A percentile compares a stretch with the other conserved stretches of the same genome.
phyloP scores from a whole-genome alignment of 352 stramenopile species.

The Globisporangium heterothallicum region DNA sequence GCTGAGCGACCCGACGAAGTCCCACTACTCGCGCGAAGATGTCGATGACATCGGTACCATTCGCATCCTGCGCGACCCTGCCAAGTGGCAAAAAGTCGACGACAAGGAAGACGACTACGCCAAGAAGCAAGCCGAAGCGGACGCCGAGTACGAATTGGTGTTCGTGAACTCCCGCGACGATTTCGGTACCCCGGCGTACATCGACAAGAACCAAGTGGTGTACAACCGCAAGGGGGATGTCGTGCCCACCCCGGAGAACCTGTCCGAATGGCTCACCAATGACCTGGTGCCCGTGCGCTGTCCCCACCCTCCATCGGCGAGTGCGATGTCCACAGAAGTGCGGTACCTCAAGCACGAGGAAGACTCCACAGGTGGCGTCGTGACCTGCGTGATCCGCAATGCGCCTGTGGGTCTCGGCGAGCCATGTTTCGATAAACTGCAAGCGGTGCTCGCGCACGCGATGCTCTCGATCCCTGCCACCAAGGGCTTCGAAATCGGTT shows the following conservation, averaged over 20 bases:
- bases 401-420: conserved; percentile 95
- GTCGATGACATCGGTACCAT: conserved; percentile 80
- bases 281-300: conserved; percentile 92
- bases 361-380: conserved; percentile 92
- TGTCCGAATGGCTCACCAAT: conserved; percentile 68
- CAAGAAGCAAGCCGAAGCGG: conserved; percentile 48
- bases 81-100: conserved; percentile 50
- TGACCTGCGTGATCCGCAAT: conserved; percentile 96
- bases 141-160: conserved; percentile 62
- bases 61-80: conserved; percentile 69
- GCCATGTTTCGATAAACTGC: conserved; percentile 99
- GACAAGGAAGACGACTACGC: conserved; percentile 22
- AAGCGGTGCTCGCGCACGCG: conserved; percentile 97
- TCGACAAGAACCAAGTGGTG: conserved; percentile 91
- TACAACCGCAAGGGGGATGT: conserved; percentile 81
- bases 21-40: conserved; percentile 74
- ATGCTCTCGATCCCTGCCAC: conserved; percentile 98
- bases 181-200: conserved; percentile 75
- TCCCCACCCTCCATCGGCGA: conserved; percentile 89
- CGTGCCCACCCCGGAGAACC: conserved; percentile 43
- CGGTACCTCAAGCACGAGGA: conserved; percentile 87
- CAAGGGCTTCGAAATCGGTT: conserved; percentile 98
- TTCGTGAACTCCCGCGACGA: conserved; percentile 65
- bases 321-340: conserved; percentile 94
- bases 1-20: conserved; percentile 61